Evolutionary conservation across 768 basidiomycete species (phyloP), one percentile per base, ranked within the genome.

Genomic region (Tulasnella sp.): DNA sequence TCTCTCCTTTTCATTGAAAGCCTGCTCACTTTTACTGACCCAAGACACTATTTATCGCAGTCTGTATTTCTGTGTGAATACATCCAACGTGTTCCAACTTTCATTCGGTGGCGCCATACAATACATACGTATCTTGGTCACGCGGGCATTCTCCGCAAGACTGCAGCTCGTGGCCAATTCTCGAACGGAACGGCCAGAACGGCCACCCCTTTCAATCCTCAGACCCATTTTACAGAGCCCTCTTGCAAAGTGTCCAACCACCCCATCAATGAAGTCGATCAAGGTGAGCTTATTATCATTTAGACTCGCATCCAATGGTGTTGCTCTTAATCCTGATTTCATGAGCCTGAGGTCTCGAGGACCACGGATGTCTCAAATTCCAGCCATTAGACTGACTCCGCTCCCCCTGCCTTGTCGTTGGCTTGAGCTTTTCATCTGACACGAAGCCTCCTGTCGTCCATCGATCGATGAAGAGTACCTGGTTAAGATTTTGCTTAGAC

Each of bases 311-410:
- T 14, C 46, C 48, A 6, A 58, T 76, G 76, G 58, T 76, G 46
- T 46, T 50, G 34, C 54, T 76, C 28, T 46, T 20, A 48, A 76
- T 69, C 64, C 46, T 76, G 76, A 76, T 54, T 76, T 76, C 54
- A 76, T 76, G 76, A 76, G 48, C 76, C 76, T 76, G 76, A 76
- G 76, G 46, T 58, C 34, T 31, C 28, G n/a, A 24, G 76, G 76
- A 46, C 41, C 54, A 22, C 42, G 76, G 76, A 76, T 76, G 76
- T 37, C 76, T 37, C 48, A 31, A 58, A 76, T 76, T 46, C 54
- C 48, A 76, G 46, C 42, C 41, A 44, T 76, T 76, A 76, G 46
- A 34, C 76, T 76, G 76, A 76, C 28, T 24, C 46, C n/a, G 34
- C 22, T 54, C 3, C 5, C 31, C 75, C 46, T 20, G 20, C 46